Evolutionary conservation across 2,329 filamentous ascomycete genomes (phyloP).

Genomic region (Ophiostoma triangulosporum): DNA sequence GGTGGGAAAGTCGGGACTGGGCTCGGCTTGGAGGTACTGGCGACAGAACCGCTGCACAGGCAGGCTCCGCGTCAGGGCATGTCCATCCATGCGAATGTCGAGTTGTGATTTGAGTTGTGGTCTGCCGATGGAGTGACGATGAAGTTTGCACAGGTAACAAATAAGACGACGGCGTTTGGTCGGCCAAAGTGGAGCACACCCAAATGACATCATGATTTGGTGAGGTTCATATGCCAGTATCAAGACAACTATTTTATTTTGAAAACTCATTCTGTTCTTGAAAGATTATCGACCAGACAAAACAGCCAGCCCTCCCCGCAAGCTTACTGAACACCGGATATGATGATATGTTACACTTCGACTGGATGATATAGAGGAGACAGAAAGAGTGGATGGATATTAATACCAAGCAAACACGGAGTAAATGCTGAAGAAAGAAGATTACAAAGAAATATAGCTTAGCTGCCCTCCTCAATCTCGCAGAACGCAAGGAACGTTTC

Average conservation of each 20-base stretch:
- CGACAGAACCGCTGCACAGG: slow-evolving; percentile 36
- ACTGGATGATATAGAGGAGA: no score
- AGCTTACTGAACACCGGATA: no score
- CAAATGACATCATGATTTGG: slow-evolving; percentile 7
- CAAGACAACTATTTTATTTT: no score
- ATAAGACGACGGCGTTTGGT: neutral
- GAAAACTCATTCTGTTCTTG: no score
- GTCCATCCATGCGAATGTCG: slow-evolving; percentile 3
- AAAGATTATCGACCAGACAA: no score
- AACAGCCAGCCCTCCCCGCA: no score
- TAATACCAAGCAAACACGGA: neutral
- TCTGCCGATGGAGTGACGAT: neutral
- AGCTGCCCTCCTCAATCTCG: slow-evolving; percentile 46
- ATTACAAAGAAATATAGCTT: neutral
- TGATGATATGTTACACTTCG: no score
- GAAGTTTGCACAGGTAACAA: neutral
- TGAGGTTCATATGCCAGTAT: no score
- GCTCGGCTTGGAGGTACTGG: slow-evolving; percentile 70
- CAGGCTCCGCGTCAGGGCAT: slow-evolving; percentile 1
- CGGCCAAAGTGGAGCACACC: neutral
- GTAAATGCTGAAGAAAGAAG: neutral
- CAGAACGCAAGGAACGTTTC: slow-evolving; percentile 91
- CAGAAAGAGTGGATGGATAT: neutral
- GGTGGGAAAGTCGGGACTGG: slow-evolving; percentile 55
- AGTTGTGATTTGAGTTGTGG: neutral